Conservation (phyloP, 164 flowering plant genomes). For the Dillenia suffruticosa region DNA sequence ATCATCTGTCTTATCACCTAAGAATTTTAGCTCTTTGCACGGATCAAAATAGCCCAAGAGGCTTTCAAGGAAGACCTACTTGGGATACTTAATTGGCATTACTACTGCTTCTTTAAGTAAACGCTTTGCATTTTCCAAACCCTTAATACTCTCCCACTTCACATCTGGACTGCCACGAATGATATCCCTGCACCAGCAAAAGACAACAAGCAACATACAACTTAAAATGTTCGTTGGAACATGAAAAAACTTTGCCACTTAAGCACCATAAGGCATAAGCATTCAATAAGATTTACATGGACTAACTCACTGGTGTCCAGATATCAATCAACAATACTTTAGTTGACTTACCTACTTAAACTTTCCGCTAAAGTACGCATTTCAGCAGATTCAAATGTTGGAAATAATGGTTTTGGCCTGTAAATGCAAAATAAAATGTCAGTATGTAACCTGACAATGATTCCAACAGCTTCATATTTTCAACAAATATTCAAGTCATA, state of each 20-base stretch:
- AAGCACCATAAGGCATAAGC: too few relatives aligned
- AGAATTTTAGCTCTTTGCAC: too few relatives aligned
- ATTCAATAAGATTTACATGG: too few relatives aligned
- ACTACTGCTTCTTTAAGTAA: conserved; percentile 99
- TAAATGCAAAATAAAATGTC: conserved; percentile 12
- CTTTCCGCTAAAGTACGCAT: conserved; percentile 84
- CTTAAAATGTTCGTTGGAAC: too few relatives aligned
- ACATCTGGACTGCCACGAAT: conserved; percentile 96
- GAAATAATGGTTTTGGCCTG: conserved; percentile 83
- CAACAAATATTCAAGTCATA: too few relatives aligned
- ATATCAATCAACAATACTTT: too few relatives aligned
- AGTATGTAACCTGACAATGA: conserved; percentile 5
- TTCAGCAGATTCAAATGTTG: conserved; percentile 89
- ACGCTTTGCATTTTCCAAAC: conserved; percentile 85
- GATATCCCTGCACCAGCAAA: conserved; percentile 60
- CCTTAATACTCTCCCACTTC: conserved; percentile 96
- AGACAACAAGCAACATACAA: too few relatives aligned
- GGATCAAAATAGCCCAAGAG: not conserved
- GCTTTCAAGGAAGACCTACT: conserved; percentile 42
- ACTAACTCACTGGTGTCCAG: too few relatives aligned
- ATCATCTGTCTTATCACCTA: too few relatives aligned
- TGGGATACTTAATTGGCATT: conserved; percentile 99
- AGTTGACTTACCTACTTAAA: conserved; percentile 60
- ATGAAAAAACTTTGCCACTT: too few relatives aligned
- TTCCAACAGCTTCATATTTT: not conserved